Base-by-base conservation (phyloP, 2,329 filamentous ascomycete genomes). In the Pseudogymnoascus sp. region DNA sequence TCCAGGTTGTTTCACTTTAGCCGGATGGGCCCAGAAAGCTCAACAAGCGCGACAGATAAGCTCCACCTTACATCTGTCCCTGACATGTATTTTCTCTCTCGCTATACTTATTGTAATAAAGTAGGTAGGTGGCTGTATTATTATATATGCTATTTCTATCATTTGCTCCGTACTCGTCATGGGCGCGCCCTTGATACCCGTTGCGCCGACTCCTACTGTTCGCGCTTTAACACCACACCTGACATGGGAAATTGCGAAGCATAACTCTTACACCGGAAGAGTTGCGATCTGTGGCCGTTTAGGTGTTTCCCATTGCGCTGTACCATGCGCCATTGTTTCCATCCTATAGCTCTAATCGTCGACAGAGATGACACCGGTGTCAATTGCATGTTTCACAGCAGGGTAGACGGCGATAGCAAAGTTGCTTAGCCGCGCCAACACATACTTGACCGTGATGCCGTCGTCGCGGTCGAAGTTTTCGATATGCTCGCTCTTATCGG, bases 381-480 rank as follows among this genome's bases (percentile, higher is more conserved):
- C 24, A 12, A 69, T 60, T 2, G 67, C 67, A 61, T 69, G 65
- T 12, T 24, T 31, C 2, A 69, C 60, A 12, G 67, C 67, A 19
- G 67, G 66, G 50, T 62, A 68, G 28, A 68, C 66, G 16, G 67
- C 66, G 14, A 64, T 50, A 12, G 66, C 67, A 56, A 65, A 69
- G 53, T 65, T 68, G 53, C 67, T 69, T 40, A 64, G 62, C 38
- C 66, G 53, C 35, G 46, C 63, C 37, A 71, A 35, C 2, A 71
- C 62, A 60, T 70, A 70, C 33, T 59, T 19, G n/a, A 71, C 46
- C 28, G 66, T 62, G 2, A 70, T 61, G 8, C 38, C 38, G 4
- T 41, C 19, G 38, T 41, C 16, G 8, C 38, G 16, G 2, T 41
- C 38, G 11, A 41, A 41, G 38, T 41, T 41, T 41, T 41, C 38